phyloP scores from a whole-genome alignment of 768 basidiomycete genomes.

The Peribolospora kevripleyi region DNA sequence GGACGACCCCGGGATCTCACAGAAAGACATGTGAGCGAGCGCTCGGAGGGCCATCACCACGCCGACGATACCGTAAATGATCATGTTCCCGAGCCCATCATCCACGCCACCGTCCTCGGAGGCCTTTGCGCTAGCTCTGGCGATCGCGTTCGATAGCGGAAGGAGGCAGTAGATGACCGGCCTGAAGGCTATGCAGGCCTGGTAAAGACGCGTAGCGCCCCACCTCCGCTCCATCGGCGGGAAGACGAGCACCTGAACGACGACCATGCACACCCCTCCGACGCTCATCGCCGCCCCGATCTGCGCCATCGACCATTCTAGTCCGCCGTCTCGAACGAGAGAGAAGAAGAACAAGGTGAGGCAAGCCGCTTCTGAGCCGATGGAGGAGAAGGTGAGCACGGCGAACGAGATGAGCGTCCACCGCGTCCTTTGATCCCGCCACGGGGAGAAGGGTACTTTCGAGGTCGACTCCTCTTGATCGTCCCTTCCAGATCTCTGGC shows the following conservation, averaged over 20 bases:
- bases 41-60: constrained; percentile 3
- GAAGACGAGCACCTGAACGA: constrained; percentile 10
- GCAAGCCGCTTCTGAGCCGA: too few relatives aligned
- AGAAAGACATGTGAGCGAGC: constrained; percentile 3
- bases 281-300: constrained; percentile 8
- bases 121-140: neutral
- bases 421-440: too few relatives aligned
- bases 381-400: too few relatives aligned
- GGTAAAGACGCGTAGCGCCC: constrained; percentile 10
- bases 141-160: constrained; percentile 7
- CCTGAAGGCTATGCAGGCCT: constrained; percentile 4
- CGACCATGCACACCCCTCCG: constrained; percentile 6
- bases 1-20: neutral
- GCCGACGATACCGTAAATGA: neutral
- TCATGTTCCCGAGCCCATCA: neutral
- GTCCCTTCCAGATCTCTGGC: too few relatives aligned
- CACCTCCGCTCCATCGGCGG: constrained; percentile 6
- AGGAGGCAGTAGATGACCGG: constrained; percentile 7
- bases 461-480: too few relatives aligned
- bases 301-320: neutral
- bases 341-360: too few relatives aligned
- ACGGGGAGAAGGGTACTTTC: too few relatives aligned
- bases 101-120: too few relatives aligned
- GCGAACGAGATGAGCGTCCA: too few relatives aligned
- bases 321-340: too few relatives aligned